Base-by-base conservation (phyloP, 2,329 filamentous ascomycete genomes). In the Periconia macrospinosa region DNA sequence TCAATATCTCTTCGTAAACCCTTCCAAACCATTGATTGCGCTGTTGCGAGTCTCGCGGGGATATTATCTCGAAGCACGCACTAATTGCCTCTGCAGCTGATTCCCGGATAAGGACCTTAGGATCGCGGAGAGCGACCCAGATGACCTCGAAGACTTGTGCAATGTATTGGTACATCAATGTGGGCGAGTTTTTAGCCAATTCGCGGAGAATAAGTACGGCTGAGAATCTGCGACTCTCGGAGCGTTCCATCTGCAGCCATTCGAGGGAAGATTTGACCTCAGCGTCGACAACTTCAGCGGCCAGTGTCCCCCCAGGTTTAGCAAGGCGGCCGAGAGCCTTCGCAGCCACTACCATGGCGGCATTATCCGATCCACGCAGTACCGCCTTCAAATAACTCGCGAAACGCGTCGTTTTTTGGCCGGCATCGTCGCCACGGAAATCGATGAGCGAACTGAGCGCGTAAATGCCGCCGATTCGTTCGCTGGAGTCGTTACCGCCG, bases 201-300 rank as follows among this genome's bases (percentile, higher is more conserved):
- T 99, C 94, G 54, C 92, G 86, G 50, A 99, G 83, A 30, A 96
- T 88, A 20, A 99, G 83, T 8, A 96, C 93, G 17, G 94, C 92
- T 54, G 92, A 93, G 71, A 97, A 97, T 64, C 94, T 86, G 63
- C 93, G 85, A 70, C 93, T 93, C 77, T 99, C 94, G 64, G 96
- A 87, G 61, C 93, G 86, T 71, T 97, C 95, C 46, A 92, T 92
- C 71, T 97, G 93, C 53, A 99, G 84, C 90, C 92, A 97, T 77
- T 99, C 94, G 50, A 99, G 81, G 1, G 95, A 92, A 17, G 92
- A 94, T 74, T 97, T 95, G 57, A 97, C 92, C 75, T 99, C 93
- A 50, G 92, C 93, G 70, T 99, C 94, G 53, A 99, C 94, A 50
- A 99, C 81, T 74, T 97, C 93, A 8, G 93, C 95, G 43, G 96